Conservation (phyloP, 108 stramenopile species). For the Seminavis robusta region DNA sequence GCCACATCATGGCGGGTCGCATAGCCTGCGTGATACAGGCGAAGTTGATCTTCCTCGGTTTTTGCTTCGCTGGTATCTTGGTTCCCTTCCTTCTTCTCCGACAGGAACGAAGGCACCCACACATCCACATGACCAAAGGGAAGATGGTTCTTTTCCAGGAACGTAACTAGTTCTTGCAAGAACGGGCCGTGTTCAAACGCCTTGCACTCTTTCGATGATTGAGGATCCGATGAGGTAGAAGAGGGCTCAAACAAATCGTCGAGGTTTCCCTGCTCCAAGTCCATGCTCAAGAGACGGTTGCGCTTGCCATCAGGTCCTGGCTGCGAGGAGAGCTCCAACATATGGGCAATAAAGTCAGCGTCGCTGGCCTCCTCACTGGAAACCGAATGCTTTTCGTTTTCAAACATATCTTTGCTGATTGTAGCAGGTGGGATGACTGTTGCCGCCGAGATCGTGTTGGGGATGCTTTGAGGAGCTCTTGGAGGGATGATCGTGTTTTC, state of each 20-base stretch:
- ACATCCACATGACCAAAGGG: conserved; percentile 74
- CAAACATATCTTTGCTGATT: conserved; percentile 8
- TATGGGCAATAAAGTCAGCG: conserved; percentile 1
- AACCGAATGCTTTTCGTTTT: background rate
- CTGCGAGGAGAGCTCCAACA: conserved; percentile 9
- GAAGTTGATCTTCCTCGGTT: conserved; percentile 22
- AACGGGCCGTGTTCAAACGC: too few species aligned
- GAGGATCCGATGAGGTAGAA: background rate
- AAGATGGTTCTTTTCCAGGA: conserved; percentile 35
- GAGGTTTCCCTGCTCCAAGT: conserved; percentile 30
- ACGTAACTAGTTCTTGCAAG: conserved; percentile 42
- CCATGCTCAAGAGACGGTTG: conserved; percentile 4
- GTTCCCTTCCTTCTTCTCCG: too few species aligned
- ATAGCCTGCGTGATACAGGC: conserved; percentile 41
- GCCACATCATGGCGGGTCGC: conserved; percentile 39
- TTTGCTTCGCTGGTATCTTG: conserved; percentile 25
- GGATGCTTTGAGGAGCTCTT: background rate
- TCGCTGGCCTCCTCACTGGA: conserved; percentile 6
- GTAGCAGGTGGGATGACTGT: background rate
- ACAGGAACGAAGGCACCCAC: conserved; percentile 65
- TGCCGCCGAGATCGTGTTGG: background rate
- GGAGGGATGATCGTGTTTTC: background rate
- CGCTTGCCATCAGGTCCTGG: conserved; percentile 2
- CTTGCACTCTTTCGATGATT: conserved; percentile 2
- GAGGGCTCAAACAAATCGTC: conserved; percentile 5